phyloP scores from a whole-genome alignment of 805 yeast species.

The Metschnikowia similis region DNA sequence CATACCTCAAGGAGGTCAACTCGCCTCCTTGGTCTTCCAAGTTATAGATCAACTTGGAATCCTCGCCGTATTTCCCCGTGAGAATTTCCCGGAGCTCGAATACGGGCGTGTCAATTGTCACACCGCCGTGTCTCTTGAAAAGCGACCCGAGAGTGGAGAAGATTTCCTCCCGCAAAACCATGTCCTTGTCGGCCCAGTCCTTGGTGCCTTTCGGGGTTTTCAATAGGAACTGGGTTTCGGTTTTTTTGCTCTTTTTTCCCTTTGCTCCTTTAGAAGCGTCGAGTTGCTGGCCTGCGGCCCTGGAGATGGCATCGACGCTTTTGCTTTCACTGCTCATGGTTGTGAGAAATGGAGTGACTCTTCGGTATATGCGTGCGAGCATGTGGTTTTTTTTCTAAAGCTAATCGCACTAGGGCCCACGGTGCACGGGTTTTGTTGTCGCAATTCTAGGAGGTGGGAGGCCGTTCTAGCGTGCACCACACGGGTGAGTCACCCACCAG shows the following conservation, averaged over 20 bases:
- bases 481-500: too few species aligned
- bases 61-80: conserved; percentile 98
- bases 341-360: conserved; percentile 9
- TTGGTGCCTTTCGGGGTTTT: conserved; percentile 97
- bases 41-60: conserved; percentile 91
- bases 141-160: conserved; percentile 67
- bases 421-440: conserved; percentile 9
- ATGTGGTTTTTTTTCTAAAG: conserved; percentile 7
- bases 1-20: conserved; percentile 89
- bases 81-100: conserved; percentile 93
- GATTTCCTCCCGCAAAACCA: conserved; percentile 88
- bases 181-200: conserved; percentile 98
- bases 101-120: conserved; percentile 97
- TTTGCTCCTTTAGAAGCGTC: not conserved
- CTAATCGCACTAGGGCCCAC: not conserved
- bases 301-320: conserved; percentile 5
- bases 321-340: conserved; percentile 23
- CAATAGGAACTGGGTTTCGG: conserved; percentile 61
- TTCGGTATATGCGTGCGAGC: conserved; percentile 16
- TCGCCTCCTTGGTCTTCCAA: conserved; percentile 99
- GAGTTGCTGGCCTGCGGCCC: conserved; percentile 3
- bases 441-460: too few species aligned
- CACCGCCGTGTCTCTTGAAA: conserved; percentile 96
- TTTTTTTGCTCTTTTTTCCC: conserved; percentile 36
- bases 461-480: too few species aligned